Base-by-base conservation (phyloP, 2,329 filamentous ascomycete species). In the Sporothrix pseudoabietina region DNA sequence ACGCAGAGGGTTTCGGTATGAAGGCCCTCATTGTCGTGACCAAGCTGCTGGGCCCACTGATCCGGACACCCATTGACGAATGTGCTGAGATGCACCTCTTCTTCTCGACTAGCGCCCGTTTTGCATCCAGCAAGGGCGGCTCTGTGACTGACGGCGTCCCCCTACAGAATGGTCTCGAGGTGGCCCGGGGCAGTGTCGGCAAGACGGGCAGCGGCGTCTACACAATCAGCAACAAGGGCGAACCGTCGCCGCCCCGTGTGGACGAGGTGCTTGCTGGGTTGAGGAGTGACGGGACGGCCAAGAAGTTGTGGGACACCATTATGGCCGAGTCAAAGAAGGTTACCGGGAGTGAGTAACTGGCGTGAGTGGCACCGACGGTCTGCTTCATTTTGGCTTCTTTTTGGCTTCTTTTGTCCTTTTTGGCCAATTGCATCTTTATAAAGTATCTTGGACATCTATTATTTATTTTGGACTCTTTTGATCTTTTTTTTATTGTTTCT, bases 21-120 rank as follows among this genome's bases (percentile, higher is more conserved):
- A 57, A 59, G 30, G 47, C 72, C 39, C n/a, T 71, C 3, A 66
- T 73, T 26, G 75, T 35, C 30, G 63, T 75, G 16, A 59, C 49
- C 22, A 71, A 49, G 4, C 35, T 75, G 52, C 63, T 76, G 19
- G 63, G 70, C 30, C 57, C 70, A n/a, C n/a, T 55, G 19, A 74
- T 82, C 2, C 71, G 75, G 22, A 71, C 73, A 59, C 26, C 77
- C 10, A 65, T 75, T 9, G 44, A 77, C 1, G 81, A 82, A 71
- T 77, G 74, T 49, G 82, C 82, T 0, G 83, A 84, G 76, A 78
- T 82, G 68, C 82, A 83, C 16, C 44, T 80, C 8, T 84, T 81
- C 52, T 71, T 82, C 8, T 78, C 78, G 19, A 85, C 83, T 0
- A 83, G 79, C 69, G 78, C 77, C 71, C 75, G 79, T 54, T 79